Evolutionary conservation across 805 yeast species (phyloP), one percentile per base, ranked within the genome.

Genomic region (Candida tibetensis): DNA sequence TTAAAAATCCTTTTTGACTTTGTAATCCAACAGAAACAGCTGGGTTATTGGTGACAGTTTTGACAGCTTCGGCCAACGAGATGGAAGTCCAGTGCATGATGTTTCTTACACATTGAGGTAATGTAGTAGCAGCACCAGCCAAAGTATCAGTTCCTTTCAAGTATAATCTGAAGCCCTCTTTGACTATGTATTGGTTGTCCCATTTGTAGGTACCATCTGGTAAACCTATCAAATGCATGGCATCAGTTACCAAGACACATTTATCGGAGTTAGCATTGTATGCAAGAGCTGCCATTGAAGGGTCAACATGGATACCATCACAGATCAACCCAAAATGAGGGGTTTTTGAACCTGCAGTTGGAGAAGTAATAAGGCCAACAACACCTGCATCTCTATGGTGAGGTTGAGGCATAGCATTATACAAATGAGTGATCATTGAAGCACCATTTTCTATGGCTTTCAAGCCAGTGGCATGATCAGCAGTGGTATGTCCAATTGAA

Each of bases 401-500:
- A 5, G 78, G 79, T 59, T 58, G 72, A 3, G 79, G 79, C 83
- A 77, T 77, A 46, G 83, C 83, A 47, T 77, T 77, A 57, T 73
- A 77, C 36, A 77, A 62, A 49, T 77, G 83, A 3, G 83, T 77
- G 39, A 77, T 62, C 81, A 77, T 76, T n/a, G 71, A 49, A 12
- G 80, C 79, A 17, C 82, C 82, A n/a, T 60, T 47, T 16, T 59
- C 53, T 25, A 77, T 58, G 0, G 82, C 82, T 36, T 64, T 55
- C 16, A 67, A 41, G 10, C 64, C 68, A 16, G 67, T 64, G 21
- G 51, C 47, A 45, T 63, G 60, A 44, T 59, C 66, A 27, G 77
- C 62, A 48, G 52, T 60, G 10, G 77, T 68, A 53, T 74, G 79
- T 29, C 79, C 79, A 37, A 74, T 60, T 13, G 77, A 68, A 32